These are phyloP conservation scores for Dendrothele bispora DNA, from an alignment of 768 basidiomycete genomes.

Conservation along the genomic window DNA sequence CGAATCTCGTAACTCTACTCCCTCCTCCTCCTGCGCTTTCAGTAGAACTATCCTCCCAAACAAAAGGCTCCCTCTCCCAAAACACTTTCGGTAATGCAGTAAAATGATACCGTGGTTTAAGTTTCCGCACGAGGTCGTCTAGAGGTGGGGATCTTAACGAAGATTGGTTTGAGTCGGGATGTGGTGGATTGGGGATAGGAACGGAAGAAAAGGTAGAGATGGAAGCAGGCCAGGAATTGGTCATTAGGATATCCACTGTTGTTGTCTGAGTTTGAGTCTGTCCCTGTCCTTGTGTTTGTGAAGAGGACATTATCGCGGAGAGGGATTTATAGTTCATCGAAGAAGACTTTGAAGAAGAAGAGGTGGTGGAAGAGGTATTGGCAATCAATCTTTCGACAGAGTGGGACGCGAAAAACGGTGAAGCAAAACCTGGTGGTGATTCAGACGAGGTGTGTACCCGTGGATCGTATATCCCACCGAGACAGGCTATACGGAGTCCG, in stretches of 20 bases:
- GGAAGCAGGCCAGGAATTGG: conserved; percentile 72
- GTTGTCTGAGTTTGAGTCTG: no score
- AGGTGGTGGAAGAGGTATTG: conserved; percentile 64
- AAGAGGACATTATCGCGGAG: conserved; percentile 62
- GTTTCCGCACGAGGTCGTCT: conserved; percentile 61
- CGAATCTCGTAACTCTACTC: conserved; percentile 71
- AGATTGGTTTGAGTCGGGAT: no score
- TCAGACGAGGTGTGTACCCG: conserved; percentile 59
- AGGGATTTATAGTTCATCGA: conserved; percentile 64
- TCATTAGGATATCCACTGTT: conserved; percentile 83
- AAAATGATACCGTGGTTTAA: conserved; percentile 89
- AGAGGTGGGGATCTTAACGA: conserved; percentile 53
- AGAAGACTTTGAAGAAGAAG: conserved; percentile 42
- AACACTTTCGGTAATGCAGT: conserved; percentile 71
- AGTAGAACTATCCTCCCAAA: conserved; percentile 84
- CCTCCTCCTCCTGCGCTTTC: no score
- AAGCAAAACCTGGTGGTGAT: conserved; percentile 71
- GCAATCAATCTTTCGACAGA: conserved; percentile 72
- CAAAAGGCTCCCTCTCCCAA: conserved; percentile 94
- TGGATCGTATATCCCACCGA: conserved; percentile 76
- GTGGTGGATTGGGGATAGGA: conserved; percentile 48
- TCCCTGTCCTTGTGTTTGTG: conserved; percentile 61
- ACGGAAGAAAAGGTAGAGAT: conserved; percentile 61
- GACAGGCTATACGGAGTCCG: conserved; percentile 81
- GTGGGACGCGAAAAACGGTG: conserved; percentile 71